Evolutionary conservation across 257 asterid species (phyloP), one percentile per base, ranked within the genome.

Genomic region (Capsicum chinense): DNA sequence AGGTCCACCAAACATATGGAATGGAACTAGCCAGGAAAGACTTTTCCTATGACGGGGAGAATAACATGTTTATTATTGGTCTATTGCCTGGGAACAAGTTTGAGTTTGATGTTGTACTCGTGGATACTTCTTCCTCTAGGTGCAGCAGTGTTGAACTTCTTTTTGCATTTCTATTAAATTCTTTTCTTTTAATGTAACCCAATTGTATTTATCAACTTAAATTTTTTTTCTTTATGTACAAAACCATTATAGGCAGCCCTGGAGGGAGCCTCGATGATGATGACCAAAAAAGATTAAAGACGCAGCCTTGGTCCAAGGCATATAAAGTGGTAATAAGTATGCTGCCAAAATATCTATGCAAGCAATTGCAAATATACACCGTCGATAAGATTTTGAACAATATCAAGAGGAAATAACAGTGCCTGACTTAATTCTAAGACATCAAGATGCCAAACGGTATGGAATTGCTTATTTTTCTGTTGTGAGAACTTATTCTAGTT

Each of bases 331-430:
- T 86, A 0, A 85, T 94, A 92, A 90, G 80, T 94, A 82, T 85
- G 98, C 97, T 81, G 85, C 97, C 0, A 92, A 88, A 76, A 90
- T 94, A 47, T 92, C 98, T 1, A 83, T 89, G 85, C 89, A 86
- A 54, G 90, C 97, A 17, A 93, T 94, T 63, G 91, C 88, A 0
- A 83, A 86, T 85, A 93, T 92, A 1, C 84, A 91, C 0, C 85
- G 84, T 1, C 97, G 98, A 6, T 87, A 83, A 63, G 97, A 93
- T 6, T 88, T 93, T 19, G 94, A 91, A 83, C 89, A 92, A 17
- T 93, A 88, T 70, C 98, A 94, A 81, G 97, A 92, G 76, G 92
- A 97, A 11, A 91, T 94, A 33, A 88, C 97, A 87, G 95, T 93
- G 16, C 85, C 93, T 0, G 95, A 93, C 79, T 87, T 90, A 48